Base-by-base conservation (phyloP, 371 early-diverging fungal genomes). In the Actinomortierella wolfii region DNA sequence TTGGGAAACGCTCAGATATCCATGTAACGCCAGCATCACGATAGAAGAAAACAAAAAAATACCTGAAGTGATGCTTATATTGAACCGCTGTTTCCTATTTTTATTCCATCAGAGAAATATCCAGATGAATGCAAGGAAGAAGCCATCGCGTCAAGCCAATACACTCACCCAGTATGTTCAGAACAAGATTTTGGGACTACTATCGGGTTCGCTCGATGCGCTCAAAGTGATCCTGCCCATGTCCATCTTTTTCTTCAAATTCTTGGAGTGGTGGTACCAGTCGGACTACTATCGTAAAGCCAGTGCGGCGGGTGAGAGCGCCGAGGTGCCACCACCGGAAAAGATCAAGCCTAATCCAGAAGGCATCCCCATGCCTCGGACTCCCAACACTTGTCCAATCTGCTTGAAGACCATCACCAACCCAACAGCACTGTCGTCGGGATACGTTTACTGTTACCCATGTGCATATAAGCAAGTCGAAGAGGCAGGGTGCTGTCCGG, bases 211-310 rank as follows among this genome's bases (percentile, higher is more conserved):
- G 0, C 78, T 94, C 39, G 90, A 91, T 46, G 80, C 87, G 56
- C 81, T 94, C 40, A 89, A 92, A 60, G 83, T 87, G 3, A 62
- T 89, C 8, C 70, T 97, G 54, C 97, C 96, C 26, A 85, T 93
- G 85, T 88, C 93, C 0, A 91, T 97, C 44, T 94, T 96, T 80
- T 89, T 94, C 61, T 94, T 90, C 83, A 92, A 91, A 60, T 97
- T 97, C 62, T 68, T 95, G 65, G 96, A 96, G 77, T 96, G 97
- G 96, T 95, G 96, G 95, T 93, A 94, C 67, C 82, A 89, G 8
- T 90, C 92, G 11, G 92, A 92, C 57, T 89, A 85, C 39, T 81
- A 79, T 63, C 68, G 59, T 9, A 76, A 56, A 42, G 54, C 59
- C 5, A 60, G 66, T 28, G 61, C 77, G 1, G 76, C 65, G 3